A percentile compares a stretch with the other conserved stretches of the same genome.
These are phyloP conservation scores for Poronia punctata DNA, from an alignment of 495 filamentous ascomycete species.

Conservation along the genomic window DNA sequence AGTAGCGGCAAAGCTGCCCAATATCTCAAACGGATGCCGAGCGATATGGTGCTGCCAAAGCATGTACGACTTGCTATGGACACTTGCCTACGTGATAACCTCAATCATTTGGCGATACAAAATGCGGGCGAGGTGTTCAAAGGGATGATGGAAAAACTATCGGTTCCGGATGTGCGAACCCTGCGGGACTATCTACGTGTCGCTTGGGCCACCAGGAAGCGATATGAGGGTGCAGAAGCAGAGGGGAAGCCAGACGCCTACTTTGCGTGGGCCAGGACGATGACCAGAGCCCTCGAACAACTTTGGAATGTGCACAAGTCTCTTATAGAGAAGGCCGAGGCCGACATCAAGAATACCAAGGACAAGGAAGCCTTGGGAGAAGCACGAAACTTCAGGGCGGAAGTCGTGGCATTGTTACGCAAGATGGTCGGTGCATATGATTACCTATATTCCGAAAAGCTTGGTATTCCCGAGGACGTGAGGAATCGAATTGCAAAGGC, in stretches of 20 bases:
- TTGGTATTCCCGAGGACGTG: too few species aligned
- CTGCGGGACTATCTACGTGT: slow-evolving; percentile 35
- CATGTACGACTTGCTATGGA: slow-evolving; percentile 67
- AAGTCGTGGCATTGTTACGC: slow-evolving; percentile 33
- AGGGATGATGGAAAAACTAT: slow-evolving; percentile 42
- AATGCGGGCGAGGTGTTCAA: slow-evolving; percentile 52
- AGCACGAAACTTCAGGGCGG: slow-evolving; percentile 15
- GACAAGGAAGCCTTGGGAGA: slow-evolving; percentile 8
- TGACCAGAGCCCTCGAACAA: slow-evolving; percentile 29
- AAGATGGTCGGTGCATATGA: slow-evolving; percentile 36
- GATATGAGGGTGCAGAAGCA: slow-evolving; percentile 10
- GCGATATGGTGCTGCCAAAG: slow-evolving; percentile 32
- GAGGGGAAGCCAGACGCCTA: slow-evolving; percentile 12
- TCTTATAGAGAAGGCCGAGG: slow-evolving; percentile 18
- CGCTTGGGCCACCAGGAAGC: slow-evolving; percentile 26
- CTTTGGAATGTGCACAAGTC: slow-evolving; percentile 32
- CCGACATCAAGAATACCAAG: slow-evolving; percentile 10
- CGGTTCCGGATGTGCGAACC: slow-evolving; percentile 35
- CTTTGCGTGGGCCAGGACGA: slow-evolving; percentile 24
- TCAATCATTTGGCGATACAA: slow-evolving; percentile 54
- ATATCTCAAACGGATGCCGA: slow-evolving; percentile 46
- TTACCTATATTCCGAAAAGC: too few species aligned
- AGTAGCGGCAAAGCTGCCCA: slow-evolving; percentile 48
- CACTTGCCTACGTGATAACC: slow-evolving; percentile 60
- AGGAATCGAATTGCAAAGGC: too few species aligned